Conservation (phyloP, 495 filamentous ascomycete genomes). For the Tuber brumale region DNA sequence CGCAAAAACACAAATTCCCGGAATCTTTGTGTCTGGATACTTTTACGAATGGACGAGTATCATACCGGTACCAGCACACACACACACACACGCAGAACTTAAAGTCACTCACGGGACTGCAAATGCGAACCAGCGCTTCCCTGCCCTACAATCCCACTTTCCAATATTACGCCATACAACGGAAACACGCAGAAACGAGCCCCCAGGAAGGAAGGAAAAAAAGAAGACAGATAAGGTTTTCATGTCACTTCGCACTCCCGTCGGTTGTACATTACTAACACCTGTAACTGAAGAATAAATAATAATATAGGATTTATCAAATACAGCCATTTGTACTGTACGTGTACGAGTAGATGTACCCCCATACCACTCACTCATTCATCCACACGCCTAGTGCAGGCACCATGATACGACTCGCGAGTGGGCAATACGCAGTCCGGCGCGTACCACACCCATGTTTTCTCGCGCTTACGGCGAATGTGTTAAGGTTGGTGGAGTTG, state of each 20-base stretch:
- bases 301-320: neutral
- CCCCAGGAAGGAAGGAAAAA: neutral
- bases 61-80: too few relatives aligned
- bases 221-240: neutral
- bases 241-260: conserved; percentile 3
- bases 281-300: neutral
- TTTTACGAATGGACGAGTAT: too few relatives aligned
- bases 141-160: neutral
- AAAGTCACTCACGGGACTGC: neutral
- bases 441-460: neutral
- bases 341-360: neutral
- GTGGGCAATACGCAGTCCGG: neutral
- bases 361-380: neutral
- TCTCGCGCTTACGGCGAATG: neutral
- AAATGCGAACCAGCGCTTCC: neutral
- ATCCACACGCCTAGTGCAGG: neutral
- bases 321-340: too few relatives aligned
- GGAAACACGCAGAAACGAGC: neutral
- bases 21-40: too few relatives aligned
- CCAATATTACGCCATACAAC: neutral
- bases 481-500: neutral
- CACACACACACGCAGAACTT: neutral
- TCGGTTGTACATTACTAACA: neutral
- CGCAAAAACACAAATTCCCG: too few relatives aligned
- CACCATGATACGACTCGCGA: neutral